phyloP scores from a whole-genome alignment of 2,329 filamentous ascomycete species.

The Lomentospora prolificans region DNA sequence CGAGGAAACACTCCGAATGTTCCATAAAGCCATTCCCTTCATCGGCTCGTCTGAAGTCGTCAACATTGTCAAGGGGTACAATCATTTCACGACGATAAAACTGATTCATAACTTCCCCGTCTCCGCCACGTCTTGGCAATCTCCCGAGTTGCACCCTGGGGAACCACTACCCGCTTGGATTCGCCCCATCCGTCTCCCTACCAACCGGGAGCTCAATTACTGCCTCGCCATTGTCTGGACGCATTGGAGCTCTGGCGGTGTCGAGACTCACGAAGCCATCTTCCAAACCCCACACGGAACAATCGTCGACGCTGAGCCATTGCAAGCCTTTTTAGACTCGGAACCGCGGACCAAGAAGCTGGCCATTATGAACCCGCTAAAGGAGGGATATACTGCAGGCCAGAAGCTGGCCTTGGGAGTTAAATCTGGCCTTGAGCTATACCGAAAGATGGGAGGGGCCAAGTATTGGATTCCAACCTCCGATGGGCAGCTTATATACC shows the following conservation, averaged over 20 bases:
- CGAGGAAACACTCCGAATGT: slow-evolving; percentile 12
- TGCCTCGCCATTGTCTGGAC: slow-evolving; percentile 15
- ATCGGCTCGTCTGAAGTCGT: slow-evolving; percentile 13
- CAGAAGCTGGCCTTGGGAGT: slow-evolving; percentile 9
- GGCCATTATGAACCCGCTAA: slow-evolving; percentile 16
- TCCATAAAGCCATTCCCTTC: slow-evolving; percentile 14
- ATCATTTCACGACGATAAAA: slow-evolving; percentile 14
- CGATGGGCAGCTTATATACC: slow-evolving; percentile 11
- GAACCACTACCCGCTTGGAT: slow-evolving; percentile 15
- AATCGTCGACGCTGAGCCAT: slow-evolving; percentile 11
- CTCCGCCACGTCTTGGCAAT: slow-evolving; percentile 10
- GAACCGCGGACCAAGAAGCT: slow-evolving; percentile 15
- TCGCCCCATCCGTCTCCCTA: slow-evolving; percentile 13
- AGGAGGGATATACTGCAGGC: slow-evolving; percentile 13
- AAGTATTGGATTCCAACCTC: slow-evolving; percentile 16
- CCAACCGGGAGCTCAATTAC: slow-evolving; percentile 14
- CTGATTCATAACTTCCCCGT: slow-evolving; percentile 10
- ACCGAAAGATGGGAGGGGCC: slow-evolving; percentile 14
- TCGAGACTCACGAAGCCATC: slow-evolving; percentile 14
- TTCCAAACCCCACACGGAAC: slow-evolving; percentile 15
- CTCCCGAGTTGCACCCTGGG: slow-evolving; percentile 14
- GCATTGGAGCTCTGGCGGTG: slow-evolving; percentile 1
- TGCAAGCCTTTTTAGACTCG: slow-evolving; percentile 14
- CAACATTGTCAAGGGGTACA: slow-evolving; percentile 11
- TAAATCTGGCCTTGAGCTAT: slow-evolving; percentile 13